These are phyloP conservation scores for Alternaria hordeiaustralica DNA, from an alignment of 2,329 filamentous ascomycete species.

Conservation along the genomic window DNA sequence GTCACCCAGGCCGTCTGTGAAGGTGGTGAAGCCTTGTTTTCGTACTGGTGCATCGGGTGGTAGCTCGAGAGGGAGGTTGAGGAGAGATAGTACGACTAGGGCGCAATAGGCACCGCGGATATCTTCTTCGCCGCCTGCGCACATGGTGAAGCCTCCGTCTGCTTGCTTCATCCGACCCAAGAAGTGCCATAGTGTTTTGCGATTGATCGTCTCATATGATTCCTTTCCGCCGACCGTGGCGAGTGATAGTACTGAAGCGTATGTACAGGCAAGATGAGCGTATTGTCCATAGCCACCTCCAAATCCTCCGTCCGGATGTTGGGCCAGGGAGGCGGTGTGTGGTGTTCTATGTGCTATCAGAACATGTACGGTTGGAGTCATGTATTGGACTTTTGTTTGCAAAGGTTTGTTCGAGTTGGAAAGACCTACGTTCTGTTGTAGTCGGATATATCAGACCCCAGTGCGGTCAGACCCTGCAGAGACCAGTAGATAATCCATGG, in stretches of 20 bases:
- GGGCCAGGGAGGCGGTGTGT: constrained; percentile 78
- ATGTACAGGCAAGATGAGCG: constrained; percentile 87
- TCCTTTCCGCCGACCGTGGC: constrained; percentile 78
- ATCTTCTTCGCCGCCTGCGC: constrained; percentile 86
- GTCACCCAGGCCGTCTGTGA: constrained; percentile 76
- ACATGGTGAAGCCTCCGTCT: constrained; percentile 89
- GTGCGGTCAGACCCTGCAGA: constrained; percentile 73
- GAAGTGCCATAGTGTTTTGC: constrained; percentile 89
- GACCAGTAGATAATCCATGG: constrained; percentile 98
- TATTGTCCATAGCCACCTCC: constrained; percentile 91
- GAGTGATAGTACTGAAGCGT: constrained; percentile 81
- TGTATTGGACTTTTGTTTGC: no score
- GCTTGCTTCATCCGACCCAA: constrained; percentile 84
- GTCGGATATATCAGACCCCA: constrained; percentile 73
- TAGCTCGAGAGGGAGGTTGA: constrained; percentile 82
- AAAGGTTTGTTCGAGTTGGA: background rate
- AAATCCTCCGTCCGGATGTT: constrained; percentile 85
- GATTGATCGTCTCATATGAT: constrained; percentile 77
- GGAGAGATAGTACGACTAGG: constrained; percentile 79
- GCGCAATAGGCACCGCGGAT: constrained; percentile 94
- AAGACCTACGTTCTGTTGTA: constrained; percentile 70
- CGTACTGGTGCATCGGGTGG: constrained; percentile 74
- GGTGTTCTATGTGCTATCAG: constrained; percentile 59
- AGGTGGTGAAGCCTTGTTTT: constrained; percentile 66
- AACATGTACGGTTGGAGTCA: background rate